These are phyloP conservation scores for Mortierella sp. DNA, from an alignment of 371 early-diverging fungal genomes.

Conservation along the genomic window DNA sequence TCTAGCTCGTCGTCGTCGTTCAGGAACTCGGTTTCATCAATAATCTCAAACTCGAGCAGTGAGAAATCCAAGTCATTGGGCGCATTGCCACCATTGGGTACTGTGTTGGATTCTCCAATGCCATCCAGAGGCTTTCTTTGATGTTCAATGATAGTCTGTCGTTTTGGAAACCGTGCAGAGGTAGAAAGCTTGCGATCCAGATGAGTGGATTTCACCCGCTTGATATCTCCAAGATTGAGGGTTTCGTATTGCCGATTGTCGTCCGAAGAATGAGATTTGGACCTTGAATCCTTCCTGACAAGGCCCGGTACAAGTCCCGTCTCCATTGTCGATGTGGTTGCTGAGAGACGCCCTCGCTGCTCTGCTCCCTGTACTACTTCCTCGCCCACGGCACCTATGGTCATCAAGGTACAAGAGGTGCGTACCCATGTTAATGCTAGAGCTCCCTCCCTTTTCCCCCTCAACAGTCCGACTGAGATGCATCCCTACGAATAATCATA, in stretches of 20 bases:
- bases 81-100: not conserved
- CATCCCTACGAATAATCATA: not conserved
- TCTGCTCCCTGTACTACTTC: conserved; percentile 17
- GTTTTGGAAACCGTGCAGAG: conserved; percentile 65
- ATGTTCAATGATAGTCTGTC: conserved; percentile 70
- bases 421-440: too few relatives aligned
- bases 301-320: conserved; percentile 23
- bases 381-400: conserved; percentile 19
- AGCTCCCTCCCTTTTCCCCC: too few relatives aligned
- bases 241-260: conserved; percentile 57
- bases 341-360: conserved; percentile 34
- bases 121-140: conserved; percentile 28
- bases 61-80: conserved; percentile 14
- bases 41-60: conserved; percentile 46
- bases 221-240: conserved; percentile 66
- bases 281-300: conserved; percentile 52
- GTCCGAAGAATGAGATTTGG: conserved; percentile 57
- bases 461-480: too few relatives aligned
- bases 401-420: not conserved
- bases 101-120: not conserved
- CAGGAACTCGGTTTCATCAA: conserved; percentile 35
- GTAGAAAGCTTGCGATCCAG: conserved; percentile 66
- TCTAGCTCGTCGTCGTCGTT: conserved; percentile 32
- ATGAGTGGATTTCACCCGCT: conserved; percentile 70
- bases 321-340: conserved; percentile 16